A percentile compares a stretch with the other conserved stretches of the same genome.
phyloP scores from a whole-genome alignment of 495 filamentous ascomycete genomes.

The Aspergillus ellipticus region DNA sequence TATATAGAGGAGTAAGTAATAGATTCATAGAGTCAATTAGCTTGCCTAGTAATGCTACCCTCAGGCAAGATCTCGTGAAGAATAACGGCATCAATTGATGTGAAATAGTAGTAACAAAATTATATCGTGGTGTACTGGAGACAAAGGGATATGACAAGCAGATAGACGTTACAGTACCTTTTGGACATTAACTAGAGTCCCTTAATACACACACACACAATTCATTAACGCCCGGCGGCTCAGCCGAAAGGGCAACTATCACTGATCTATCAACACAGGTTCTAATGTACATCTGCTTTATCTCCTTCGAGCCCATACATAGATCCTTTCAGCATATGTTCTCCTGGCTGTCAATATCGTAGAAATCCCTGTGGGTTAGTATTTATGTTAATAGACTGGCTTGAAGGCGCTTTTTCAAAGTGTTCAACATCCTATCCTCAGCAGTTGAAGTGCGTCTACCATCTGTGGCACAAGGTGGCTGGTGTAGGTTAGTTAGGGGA shows the following conservation, averaged over 20 bases:
- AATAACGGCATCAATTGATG: too few relatives aligned
- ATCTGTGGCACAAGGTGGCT: conserved; percentile 18
- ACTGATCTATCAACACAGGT: conserved; percentile 28
- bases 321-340: conserved; percentile 20
- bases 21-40: too few relatives aligned
- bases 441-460: conserved; percentile 25
- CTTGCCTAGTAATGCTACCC: too few relatives aligned
- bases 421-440: conserved; percentile 26
- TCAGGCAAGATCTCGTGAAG: too few relatives aligned
- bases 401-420: conserved; percentile 29
- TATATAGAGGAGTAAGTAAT: too few relatives aligned
- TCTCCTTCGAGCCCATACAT: conserved; percentile 25
- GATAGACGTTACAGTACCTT: too few relatives aligned
- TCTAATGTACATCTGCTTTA: conserved; percentile 17
- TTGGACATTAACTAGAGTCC: too few relatives aligned
- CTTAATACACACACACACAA: conserved; percentile 22
- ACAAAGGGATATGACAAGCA: too few relatives aligned
- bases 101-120: too few relatives aligned
- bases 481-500: conserved; percentile 16
- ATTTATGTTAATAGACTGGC: conserved; percentile 26
- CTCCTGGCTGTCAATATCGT: conserved; percentile 18
- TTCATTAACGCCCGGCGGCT: conserved; percentile 33
- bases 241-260: conserved; percentile 31
- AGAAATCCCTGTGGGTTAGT: conserved; percentile 27
- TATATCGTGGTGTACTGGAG: too few relatives aligned